A percentile compares a stretch with the other conserved stretches of the same genome.
Evolutionary conservation across 176 grass and related monocot genomes (phyloP).

Genomic region (Calamus simplicifolius): DNA sequence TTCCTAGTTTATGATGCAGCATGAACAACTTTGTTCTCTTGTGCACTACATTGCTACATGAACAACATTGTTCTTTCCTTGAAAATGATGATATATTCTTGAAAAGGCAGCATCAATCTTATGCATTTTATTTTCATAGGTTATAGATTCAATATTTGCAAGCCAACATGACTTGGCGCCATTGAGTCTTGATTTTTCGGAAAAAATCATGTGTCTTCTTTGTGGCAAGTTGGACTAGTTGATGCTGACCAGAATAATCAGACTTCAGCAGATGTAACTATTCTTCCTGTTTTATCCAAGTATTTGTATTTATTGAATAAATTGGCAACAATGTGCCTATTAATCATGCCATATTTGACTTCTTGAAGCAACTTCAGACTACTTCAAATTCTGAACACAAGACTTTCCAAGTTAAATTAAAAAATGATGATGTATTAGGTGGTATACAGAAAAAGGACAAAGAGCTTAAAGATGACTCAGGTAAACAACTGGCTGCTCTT

Average conservation of each 20-base stretch:
- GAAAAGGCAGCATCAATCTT: no score
- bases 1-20: no score
- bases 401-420: slow-evolving; percentile 12
- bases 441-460: slow-evolving; percentile 29
- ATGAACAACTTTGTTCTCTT: no score
- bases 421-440: slow-evolving; percentile 33
- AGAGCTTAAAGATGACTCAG: slow-evolving; percentile 40
- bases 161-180: slow-evolving; percentile 50
- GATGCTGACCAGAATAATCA: slow-evolving; percentile 24
- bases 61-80: no score
- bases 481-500: slow-evolving; percentile 14
- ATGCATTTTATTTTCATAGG: slow-evolving; percentile 30
- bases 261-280: slow-evolving; percentile 12
- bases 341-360: background rate
- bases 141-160: slow-evolving; percentile 67
- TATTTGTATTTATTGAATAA: background rate
- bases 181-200: slow-evolving; percentile 86
- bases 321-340: background rate
- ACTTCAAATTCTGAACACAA: slow-evolving; percentile 34
- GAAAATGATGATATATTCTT: no score
- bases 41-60: no score
- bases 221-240: slow-evolving; percentile 66
- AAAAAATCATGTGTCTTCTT: slow-evolving; percentile 52
- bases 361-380: slow-evolving; percentile 12
- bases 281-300: background rate